Evolutionary conservation across 2,329 filamentous ascomycete genomes (phyloP), one percentile per base, ranked within the genome.

Genomic region (Penicillium crustosum): DNA sequence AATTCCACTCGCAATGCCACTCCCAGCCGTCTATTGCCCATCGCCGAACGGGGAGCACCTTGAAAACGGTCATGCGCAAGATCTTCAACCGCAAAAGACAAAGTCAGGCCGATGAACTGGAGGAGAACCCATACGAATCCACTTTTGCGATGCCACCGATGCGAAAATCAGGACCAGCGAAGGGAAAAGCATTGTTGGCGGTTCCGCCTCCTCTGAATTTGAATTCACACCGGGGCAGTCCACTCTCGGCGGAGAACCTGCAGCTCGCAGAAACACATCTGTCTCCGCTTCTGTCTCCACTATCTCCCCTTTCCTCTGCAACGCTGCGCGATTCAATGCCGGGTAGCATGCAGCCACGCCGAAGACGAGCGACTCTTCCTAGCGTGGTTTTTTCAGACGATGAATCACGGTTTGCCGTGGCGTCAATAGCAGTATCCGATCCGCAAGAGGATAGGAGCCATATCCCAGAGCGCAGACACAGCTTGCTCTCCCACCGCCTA

Each of bases 11-110:
- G 2, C 49, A 33, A 23, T 35, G 31, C 10, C 49, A 33, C 25
- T 58, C 63, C 8, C 66, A 67, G 19, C 60, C 61, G 1, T 61
- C 71, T 1, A 55, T 65, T 35, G 64, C 65, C 15, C 75, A 77
- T 60, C 74, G 73, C 49, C 73, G 76, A 13, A 75, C 74, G 6
- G 75, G 71, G 10, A 78, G 75, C 55, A 75, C 76, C 2, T 55
- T 78, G 50, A 77, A 75, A 58, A 75, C 72, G 3, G 74, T 77
- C n/a, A 78, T 78, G 76, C 73, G 74, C 49, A 78, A 74, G 63
- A 72, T 78, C 44, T 78, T 78, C 64, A 75, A 71, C 36, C 70
- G 73, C 21, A 77, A 75, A 61, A 63, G 72, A 47, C 70, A 71
- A 31, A 75, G 73, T 45, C 66, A 72, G 47, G 47, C 67, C 13